phyloP scores from a whole-genome alignment of 768 basidiomycete genomes.

The Crassisporium funariophilum region DNA sequence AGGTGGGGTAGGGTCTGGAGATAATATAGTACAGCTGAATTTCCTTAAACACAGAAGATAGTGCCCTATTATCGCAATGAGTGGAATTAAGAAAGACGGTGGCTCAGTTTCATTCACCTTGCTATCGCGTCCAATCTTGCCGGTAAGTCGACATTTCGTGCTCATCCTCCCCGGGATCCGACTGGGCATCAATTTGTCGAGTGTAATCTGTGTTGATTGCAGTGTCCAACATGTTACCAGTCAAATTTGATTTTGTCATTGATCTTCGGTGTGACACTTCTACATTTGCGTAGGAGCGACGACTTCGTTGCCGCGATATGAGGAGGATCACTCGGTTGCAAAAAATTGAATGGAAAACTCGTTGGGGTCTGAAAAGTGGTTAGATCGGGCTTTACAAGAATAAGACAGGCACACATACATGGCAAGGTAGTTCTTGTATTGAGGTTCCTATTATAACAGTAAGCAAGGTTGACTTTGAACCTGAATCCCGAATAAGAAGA shows the following conservation, averaged over 20 bases:
- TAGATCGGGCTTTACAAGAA: neutral
- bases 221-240: slow-evolving; percentile 9
- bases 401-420: slow-evolving; percentile 9
- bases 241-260: slow-evolving; percentile 2
- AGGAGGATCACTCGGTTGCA: slow-evolving; percentile 32
- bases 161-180: neutral
- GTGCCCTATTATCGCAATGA: neutral
- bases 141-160: slow-evolving; percentile 8
- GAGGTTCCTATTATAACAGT: slow-evolving; percentile 7
- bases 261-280: neutral
- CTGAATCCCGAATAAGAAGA: neutral
- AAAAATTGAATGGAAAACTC: slow-evolving; percentile 31
- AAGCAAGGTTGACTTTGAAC: neutral
- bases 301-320: slow-evolving; percentile 20
- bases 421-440: slow-evolving; percentile 13
- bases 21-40: too few species aligned
- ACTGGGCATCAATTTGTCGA: neutral
- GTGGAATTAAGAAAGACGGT: neutral
- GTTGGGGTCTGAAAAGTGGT: slow-evolving; percentile 21
- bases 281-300: neutral
- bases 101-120: too few species aligned
- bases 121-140: slow-evolving; percentile 8
- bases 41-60: slow-evolving; percentile 4
- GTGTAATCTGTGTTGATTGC: neutral
- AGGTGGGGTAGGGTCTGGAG: too few species aligned